Percentiles rank a stretch among this genome's conserved stretches.
Conservation (phyloP, 1,284 basidiomycete species). For the Volvariella volvacea region DNA sequence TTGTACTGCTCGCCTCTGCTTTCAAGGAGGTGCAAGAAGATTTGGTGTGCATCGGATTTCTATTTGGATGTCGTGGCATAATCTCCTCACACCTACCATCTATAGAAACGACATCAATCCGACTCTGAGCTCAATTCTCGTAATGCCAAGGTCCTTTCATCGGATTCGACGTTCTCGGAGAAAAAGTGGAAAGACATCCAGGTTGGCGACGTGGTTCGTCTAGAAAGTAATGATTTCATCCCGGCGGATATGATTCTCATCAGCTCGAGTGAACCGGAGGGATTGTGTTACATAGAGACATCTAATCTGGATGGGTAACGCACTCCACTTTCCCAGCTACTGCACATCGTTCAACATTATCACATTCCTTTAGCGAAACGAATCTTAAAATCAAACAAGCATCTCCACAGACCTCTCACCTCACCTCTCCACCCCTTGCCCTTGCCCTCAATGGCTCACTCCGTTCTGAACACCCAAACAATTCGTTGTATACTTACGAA, state of each 20-base stretch:
- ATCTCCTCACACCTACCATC: constrained; percentile 10
- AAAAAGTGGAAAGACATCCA: constrained; percentile 86
- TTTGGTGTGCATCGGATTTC: constrained; percentile 40
- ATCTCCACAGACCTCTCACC: constrained; percentile 70
- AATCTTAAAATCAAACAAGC: constrained; percentile 99
- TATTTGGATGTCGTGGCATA: neutral
- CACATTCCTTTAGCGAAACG: constrained; percentile 74
- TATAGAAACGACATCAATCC: constrained; percentile 90
- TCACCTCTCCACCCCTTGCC: constrained; percentile 77
- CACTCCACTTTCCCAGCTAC: constrained; percentile 5
- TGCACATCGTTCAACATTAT: neutral
- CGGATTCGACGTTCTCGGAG: constrained; percentile 61
- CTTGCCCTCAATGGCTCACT: constrained; percentile 76
- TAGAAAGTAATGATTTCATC: constrained; percentile 93
- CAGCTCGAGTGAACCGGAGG: constrained; percentile 92
- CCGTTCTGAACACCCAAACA: constrained; percentile 95
- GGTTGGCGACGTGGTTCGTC: constrained; percentile 89
- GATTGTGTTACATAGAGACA: constrained; percentile 96
- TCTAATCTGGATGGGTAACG: constrained; percentile 92
- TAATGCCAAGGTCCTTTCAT: constrained; percentile 69
- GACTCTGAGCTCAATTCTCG: constrained; percentile 91
- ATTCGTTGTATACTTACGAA: constrained; percentile 96
- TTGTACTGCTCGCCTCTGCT: constrained; percentile 92
- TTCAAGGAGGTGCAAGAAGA: constrained; percentile 98
- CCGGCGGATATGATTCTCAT: constrained; percentile 91